phyloP scores from a whole-genome alignment of 1,284 basidiomycete species.

The Porodaedalea pini region DNA sequence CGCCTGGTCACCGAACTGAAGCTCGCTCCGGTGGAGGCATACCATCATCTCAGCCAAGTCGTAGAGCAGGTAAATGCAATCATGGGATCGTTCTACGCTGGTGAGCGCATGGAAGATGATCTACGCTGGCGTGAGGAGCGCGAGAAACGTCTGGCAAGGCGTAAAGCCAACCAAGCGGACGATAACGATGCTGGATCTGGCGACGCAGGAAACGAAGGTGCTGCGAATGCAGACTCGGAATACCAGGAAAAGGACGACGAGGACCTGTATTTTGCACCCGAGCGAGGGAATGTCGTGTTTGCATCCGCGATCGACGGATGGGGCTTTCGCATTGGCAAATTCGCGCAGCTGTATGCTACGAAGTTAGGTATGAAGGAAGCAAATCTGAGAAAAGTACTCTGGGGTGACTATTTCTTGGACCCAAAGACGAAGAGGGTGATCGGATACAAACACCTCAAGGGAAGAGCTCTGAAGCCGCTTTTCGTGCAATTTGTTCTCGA shows the following conservation, averaged over 20 bases:
- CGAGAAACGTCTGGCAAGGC: slow-evolving; percentile 73
- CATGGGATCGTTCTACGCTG: slow-evolving; percentile 94
- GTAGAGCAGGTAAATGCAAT: slow-evolving; percentile 99
- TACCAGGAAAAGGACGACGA: slow-evolving; percentile 96
- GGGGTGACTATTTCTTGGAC: slow-evolving; percentile 98
- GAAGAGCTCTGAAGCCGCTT: slow-evolving; percentile 88
- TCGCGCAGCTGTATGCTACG: slow-evolving; percentile 88
- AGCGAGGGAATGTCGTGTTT: slow-evolving; percentile 95
- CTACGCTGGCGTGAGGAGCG: slow-evolving; percentile 90
- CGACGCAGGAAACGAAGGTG: slow-evolving; percentile 48
- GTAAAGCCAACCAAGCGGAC: slow-evolving; percentile 67
- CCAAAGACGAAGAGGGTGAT: slow-evolving; percentile 95
- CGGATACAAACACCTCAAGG: slow-evolving; percentile 85
- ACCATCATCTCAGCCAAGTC: slow-evolving; percentile 89
- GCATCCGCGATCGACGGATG: slow-evolving; percentile 96
- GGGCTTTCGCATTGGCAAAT: slow-evolving; percentile 94
- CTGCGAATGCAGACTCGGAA: slow-evolving; percentile 46
- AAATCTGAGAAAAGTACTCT: slow-evolving; percentile 85
- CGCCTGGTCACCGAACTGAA: slow-evolving; percentile 93
- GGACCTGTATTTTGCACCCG: slow-evolving; percentile 96
- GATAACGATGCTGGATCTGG: slow-evolving; percentile 44
- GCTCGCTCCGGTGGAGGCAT: slow-evolving; percentile 87
- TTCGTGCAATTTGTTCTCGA: slow-evolving; percentile 98
- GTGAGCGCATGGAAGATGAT: slow-evolving; percentile 97
- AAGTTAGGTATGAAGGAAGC: slow-evolving; percentile 91